Percentiles rank a stretch among this genome's conserved stretches.
Evolutionary conservation across 2,329 filamentous ascomycete species (phyloP).

Genomic region (Tolypocladium tropicale): DNA sequence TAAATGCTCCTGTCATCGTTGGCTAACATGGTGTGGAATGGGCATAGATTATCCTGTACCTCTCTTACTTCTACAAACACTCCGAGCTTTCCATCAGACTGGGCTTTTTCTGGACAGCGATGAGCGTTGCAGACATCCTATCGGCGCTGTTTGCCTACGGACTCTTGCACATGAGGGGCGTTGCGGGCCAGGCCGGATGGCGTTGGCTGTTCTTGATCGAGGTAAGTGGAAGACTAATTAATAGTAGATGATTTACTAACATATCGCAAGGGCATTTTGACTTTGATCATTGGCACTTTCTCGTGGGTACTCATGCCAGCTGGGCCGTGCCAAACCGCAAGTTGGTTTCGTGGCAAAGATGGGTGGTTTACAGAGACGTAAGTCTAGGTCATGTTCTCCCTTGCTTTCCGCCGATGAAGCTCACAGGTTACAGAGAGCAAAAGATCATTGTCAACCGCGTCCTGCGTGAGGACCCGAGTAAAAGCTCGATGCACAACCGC

Average conservation of each 20-base stretch:
- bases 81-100: conserved; percentile 58
- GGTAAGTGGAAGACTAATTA: background rate
- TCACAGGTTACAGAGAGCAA: conserved; percentile 27
- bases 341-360: conserved; percentile 39
- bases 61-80: conserved; percentile 68
- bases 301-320: conserved; percentile 14
- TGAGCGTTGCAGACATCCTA: conserved; percentile 43
- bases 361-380: conserved; percentile 26
- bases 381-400: background rate
- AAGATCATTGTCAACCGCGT: conserved; percentile 46
- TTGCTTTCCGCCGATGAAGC: fast-evolving
- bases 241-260: background rate
- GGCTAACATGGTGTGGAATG: background rate
- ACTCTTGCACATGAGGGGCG: conserved; percentile 25
- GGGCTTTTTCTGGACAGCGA: conserved; percentile 60
- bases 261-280: conserved; percentile 14
- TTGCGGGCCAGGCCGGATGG: conserved; percentile 28
- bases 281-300: conserved; percentile 11
- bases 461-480: conserved; percentile 44
- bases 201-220: conserved; percentile 18
- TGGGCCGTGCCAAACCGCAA: conserved; percentile 32
- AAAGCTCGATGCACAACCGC: conserved; percentile 50
- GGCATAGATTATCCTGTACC: conserved; percentile 34
- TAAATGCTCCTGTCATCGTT: conserved; percentile 5
- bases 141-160: conserved; percentile 38